Evolutionary conservation across 352 stramenopile species (phyloP), one percentile per base, ranked within the genome.

Genomic region (Bremia lactucae): DNA sequence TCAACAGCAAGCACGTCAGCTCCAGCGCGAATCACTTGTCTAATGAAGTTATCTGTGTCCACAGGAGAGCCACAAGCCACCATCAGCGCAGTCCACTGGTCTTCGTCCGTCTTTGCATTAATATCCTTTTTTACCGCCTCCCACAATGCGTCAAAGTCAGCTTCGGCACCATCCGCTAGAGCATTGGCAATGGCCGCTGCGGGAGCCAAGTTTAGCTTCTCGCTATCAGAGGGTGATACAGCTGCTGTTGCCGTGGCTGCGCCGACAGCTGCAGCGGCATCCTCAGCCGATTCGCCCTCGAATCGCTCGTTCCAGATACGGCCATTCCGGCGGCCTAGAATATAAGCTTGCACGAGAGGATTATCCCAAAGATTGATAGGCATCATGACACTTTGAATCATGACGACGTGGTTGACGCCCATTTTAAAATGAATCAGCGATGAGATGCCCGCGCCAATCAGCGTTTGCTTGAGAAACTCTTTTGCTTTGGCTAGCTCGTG

Each of bases 301-400:
- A 90, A 64, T 2, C 69, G 68, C 62, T 90, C 77, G 61, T 81
- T 76, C 77, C 77, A 90, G 39, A 85, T 78, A 42, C 77, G 74
- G 6, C 67, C 69, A 26, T 73, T 68, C 36, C 62, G 52, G 18
- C 64, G 62, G 20, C 73, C 69, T n/a, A 90, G 57, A 31, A 90
- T 60, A 43, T 86, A 86, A 24, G 70, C 73, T 50, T 85, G 70
- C 42, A 90, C 68, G 22, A 90, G 66, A 20, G 62, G 38, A 42
- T 90, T 90, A 54, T 90, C 77, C 55, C 72, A 90, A 1, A 90
- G 55, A 55, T 90, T 90, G 41, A 90, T 65, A 36, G 77, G 77
- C 42, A 73, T 78, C 77, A 90, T 90, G 56, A 87, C 61, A 36
- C 74, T 77, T 55, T 90, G 77, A 55, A 90, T 90, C 49, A 90